These are phyloP conservation scores for Rhytidiadelphus loreus DNA, from an alignment of 225 moss, liverwort and hornwort genomes.

Conservation along the genomic window DNA sequence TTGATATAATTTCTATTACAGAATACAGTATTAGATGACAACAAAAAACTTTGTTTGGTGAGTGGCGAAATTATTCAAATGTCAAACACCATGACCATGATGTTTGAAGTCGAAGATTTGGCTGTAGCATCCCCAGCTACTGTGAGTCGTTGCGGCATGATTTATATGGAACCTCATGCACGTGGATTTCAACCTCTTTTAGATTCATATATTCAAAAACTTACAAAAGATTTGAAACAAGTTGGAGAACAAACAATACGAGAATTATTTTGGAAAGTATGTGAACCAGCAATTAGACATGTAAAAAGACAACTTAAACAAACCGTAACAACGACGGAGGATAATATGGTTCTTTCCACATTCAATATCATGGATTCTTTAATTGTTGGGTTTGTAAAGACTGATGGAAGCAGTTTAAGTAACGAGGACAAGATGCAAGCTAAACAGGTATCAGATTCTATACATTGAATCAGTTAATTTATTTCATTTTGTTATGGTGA, in stretches of 20 bases:
- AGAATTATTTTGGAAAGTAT: constrained; percentile 42
- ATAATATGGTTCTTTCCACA: constrained; percentile 59
- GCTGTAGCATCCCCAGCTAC: constrained; percentile 94
- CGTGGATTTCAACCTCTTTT: constrained; percentile 68
- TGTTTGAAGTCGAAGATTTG: constrained; percentile 93
- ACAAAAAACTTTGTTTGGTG: constrained; percentile 81
- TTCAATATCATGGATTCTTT: constrained; percentile 79
- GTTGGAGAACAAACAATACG: constrained; percentile 30
- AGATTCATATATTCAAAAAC: constrained; percentile 68
- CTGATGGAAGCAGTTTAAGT: constrained; percentile 38
- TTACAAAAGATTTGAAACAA: constrained; percentile 32
- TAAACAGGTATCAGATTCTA: constrained; percentile 11
- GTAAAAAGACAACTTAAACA: constrained; percentile 67
- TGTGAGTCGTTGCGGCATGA: constrained; percentile 83
- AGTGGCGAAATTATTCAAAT: constrained; percentile 95
- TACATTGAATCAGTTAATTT: no score
- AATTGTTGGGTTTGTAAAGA: constrained; percentile 37
- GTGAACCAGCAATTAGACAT: constrained; percentile 44
- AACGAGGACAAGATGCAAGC: constrained; percentile 45
- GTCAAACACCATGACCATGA: constrained; percentile 88
- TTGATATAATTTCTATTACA: not conserved
- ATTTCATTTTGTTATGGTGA: no score
- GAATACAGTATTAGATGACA: constrained; percentile 86
- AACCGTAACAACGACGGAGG: constrained; percentile 58
- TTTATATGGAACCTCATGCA: constrained; percentile 77